A percentile compares a stretch with the other conserved stretches of the same genome.
Conservation (phyloP, 1,139 yeast species). For the Meyerozyma guilliermondii region DNA sequence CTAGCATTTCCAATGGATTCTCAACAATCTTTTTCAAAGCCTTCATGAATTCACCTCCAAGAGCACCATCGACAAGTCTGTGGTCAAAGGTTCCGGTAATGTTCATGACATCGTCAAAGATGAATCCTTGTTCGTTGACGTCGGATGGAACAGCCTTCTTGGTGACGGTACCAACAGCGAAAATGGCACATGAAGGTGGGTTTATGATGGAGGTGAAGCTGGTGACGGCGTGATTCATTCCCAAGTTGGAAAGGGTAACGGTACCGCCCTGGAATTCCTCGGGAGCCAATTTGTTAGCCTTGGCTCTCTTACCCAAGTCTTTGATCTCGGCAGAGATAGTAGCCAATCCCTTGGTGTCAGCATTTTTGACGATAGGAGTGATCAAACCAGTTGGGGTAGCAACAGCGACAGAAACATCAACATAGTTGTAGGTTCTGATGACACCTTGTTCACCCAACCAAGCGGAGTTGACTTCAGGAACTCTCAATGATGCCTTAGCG, state of each 20-base stretch:
- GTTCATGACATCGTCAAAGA: constrained; percentile 85
- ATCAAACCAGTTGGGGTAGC: constrained; percentile 97
- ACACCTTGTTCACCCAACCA: constrained; percentile 89
- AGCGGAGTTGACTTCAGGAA: constrained; percentile 90
- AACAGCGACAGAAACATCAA: constrained; percentile 97
- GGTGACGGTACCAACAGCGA: constrained; percentile 91
- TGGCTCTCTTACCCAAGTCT: constrained; percentile 94
- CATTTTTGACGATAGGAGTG: constrained; percentile 90
- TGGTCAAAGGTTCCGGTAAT: constrained; percentile 98
- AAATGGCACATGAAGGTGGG: constrained; percentile 94
- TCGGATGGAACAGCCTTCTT: constrained; percentile 92
- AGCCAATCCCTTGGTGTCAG: constrained; percentile 81
- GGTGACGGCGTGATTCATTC: constrained; percentile 94
- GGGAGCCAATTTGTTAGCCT: constrained; percentile 85
- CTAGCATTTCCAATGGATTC: constrained; percentile 90
- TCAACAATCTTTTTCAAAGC: constrained; percentile 88
- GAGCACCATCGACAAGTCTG: constrained; percentile 95
- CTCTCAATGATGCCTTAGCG: constrained; percentile 83
- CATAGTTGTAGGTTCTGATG: constrained; percentile 86
- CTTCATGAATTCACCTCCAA: constrained; percentile 95
- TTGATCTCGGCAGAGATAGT: constrained; percentile 79
- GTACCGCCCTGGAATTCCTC: constrained; percentile 99
- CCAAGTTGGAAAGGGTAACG: constrained; percentile 95
- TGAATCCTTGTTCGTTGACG: constrained; percentile 84
- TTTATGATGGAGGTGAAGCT: constrained; percentile 93